Percentiles rank a stretch among this genome's conserved stretches.
phyloP scores from a whole-genome alignment of 768 basidiomycete genomes.

The Pleurotus tuber-regium region DNA sequence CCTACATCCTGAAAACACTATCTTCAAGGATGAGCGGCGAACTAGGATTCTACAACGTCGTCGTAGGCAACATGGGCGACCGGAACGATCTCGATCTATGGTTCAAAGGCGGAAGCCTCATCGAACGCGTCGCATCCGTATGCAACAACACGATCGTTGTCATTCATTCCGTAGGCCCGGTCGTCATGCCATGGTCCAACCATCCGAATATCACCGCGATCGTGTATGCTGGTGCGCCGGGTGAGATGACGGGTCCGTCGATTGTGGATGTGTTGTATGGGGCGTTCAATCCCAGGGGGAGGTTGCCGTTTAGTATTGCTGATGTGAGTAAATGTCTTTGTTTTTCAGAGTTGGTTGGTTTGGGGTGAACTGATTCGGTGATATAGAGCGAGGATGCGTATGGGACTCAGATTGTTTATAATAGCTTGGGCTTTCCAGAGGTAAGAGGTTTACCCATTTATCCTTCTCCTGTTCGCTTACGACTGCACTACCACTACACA shows the following conservation, averaged over 20 bases:
- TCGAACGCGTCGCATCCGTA: constrained; percentile 57
- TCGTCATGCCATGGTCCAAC: constrained; percentile 64
- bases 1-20: constrained; percentile 29
- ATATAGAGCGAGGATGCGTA: constrained; percentile 36
- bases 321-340: constrained; percentile 65
- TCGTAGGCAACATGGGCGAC: constrained; percentile 64
- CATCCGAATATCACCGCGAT: constrained; percentile 75
- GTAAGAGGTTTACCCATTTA: constrained; percentile 24
- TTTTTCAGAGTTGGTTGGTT: constrained; percentile 55
- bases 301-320: constrained; percentile 75
- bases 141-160: constrained; percentile 76
- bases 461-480: constrained; percentile 11
- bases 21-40: constrained; percentile 46
- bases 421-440: constrained; percentile 36
- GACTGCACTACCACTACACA: constrained; percentile 18
- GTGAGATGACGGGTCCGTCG: constrained; percentile 67
- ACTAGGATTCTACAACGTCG: constrained; percentile 52
- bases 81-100: constrained; percentile 57
- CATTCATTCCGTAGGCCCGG: constrained; percentile 59
- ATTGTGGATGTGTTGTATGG: constrained; percentile 75
- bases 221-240: constrained; percentile 65
- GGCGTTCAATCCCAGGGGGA: constrained; percentile 62
- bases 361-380: background rate
- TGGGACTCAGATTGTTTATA: constrained; percentile 42
- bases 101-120: constrained; percentile 54